Conservation (phyloP, 768 basidiomycete genomes). For the Termitomyces sp. region DNA sequence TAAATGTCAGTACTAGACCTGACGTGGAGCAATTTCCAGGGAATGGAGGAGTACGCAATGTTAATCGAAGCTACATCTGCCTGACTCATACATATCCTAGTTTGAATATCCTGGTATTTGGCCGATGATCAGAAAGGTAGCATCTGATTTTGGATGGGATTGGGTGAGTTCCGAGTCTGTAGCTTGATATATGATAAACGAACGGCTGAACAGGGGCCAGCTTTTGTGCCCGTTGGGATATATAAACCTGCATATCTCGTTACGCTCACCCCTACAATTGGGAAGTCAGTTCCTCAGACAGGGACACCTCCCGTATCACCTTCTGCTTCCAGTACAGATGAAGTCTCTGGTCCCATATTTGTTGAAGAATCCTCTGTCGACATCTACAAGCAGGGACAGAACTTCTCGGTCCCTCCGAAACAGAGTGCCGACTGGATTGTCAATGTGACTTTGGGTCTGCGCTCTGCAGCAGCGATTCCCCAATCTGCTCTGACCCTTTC, state of each 20-base stretch:
- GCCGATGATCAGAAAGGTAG: conserved; percentile 44
- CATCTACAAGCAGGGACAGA: conserved; percentile 49
- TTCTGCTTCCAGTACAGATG: conserved; percentile 16
- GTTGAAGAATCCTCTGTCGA: conserved; percentile 51
- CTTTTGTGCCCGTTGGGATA: conserved; percentile 51
- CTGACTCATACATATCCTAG: conserved; percentile 19
- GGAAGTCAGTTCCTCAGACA: conserved; percentile 10
- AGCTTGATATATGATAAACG: neutral
- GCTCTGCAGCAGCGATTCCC: conserved; percentile 31
- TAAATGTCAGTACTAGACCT: conserved; percentile 39
- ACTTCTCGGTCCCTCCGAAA: conserved; percentile 36
- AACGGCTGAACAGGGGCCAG: conserved; percentile 39
- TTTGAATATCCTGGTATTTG: conserved; percentile 47
- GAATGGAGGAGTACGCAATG: conserved; percentile 24
- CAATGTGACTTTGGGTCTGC: conserved; percentile 47
- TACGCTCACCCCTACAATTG: conserved; percentile 25
- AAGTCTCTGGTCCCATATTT: conserved; percentile 28
- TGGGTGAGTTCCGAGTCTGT: conserved; percentile 32
- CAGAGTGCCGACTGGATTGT: conserved; percentile 50
- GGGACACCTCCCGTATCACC: conserved; percentile 21
- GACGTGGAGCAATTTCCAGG: conserved; percentile 39
- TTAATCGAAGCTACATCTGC: neutral
- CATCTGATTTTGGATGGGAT: conserved; percentile 59
- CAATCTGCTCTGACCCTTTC: conserved; percentile 35
- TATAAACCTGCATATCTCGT: conserved; percentile 53